These are phyloP conservation scores for Ceratocystis lukuohia DNA, from an alignment of 2,329 filamentous ascomycete genomes.

Conservation along the genomic window DNA sequence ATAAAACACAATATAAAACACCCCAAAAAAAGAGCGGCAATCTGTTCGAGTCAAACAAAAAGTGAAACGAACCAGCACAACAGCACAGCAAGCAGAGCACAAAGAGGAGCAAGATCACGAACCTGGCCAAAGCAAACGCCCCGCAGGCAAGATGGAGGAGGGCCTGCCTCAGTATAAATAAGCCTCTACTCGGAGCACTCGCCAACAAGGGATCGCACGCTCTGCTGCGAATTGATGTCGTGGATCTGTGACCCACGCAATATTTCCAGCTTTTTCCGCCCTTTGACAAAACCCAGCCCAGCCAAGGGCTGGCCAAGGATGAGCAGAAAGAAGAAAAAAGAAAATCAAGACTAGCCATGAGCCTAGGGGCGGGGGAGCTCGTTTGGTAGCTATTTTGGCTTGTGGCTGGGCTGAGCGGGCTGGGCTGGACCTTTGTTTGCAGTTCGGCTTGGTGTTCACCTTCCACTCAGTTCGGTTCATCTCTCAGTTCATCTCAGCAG, in stretches of 20 bases:
- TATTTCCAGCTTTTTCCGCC: constrained; percentile 6
- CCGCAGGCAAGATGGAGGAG: neutral
- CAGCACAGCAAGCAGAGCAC: neutral
- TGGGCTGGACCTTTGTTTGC: neutral
- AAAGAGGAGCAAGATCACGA: neutral
- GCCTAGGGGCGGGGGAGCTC: too few species aligned
- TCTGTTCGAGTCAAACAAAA: neutral
- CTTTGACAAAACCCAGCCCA: neutral
- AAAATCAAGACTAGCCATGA: neutral
- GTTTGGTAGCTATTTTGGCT: too few species aligned
- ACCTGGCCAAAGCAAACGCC: neutral
- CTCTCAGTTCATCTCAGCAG: neutral
- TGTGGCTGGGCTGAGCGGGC: neutral
- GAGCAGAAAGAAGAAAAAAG: neutral
- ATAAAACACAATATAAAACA: neutral
- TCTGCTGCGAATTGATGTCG: neutral
- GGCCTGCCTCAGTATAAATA: neutral
- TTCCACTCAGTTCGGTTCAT: neutral
- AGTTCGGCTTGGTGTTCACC: too few species aligned
- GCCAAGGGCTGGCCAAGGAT: neutral
- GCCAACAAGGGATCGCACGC: neutral
- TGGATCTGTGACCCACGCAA: neutral
- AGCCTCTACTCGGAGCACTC: neutral
- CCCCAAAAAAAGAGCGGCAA: neutral
- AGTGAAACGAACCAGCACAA: neutral